Evolutionary conservation across 2,329 filamentous ascomycete species (phyloP), one percentile per base, ranked within the genome.

Genomic region (Furcasterigmium furcatum): DNA sequence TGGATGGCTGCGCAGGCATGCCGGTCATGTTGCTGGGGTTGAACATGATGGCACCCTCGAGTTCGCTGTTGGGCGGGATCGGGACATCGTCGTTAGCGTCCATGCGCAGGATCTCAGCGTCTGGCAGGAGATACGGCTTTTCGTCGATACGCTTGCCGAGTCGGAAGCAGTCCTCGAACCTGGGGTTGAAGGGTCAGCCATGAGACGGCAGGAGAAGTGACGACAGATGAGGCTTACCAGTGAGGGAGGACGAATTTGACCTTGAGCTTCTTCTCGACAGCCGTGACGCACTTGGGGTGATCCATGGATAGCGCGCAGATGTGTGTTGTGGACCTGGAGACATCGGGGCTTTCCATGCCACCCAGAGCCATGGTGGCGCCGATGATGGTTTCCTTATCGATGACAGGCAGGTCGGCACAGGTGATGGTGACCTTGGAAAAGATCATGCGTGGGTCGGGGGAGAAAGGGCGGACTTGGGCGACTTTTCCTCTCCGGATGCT

Each of bases 81-180:
- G 73, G 70, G 40, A 87, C 67, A 21, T 73, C 71, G 42, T 86
- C 67, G 4, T 73, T 67, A 18, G 79, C 68, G 7, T 72, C 68
- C 36, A 72, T 73, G 32, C 72, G 75, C n/a, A 96, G 71, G 27
- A 95, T 87, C 53, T 95, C 89, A 2, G 94, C 88, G 53, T 97
- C 76, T 2, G 94, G 94, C 2, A 97, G 76, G 18, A 81, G 70
- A 60, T 99, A 99, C 1, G 94, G 94, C 7, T 74, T 71, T 63
- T 99, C 94, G 55, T 89, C 87, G 55, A 99, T 96, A 48, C 88
- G 84, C 65, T 90, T 91, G 41, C 92, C 91, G 22, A 99, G 80
- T 65, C 88, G 94, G 55, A 99, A 80, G 66, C 94, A 99, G 62
- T 96, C 92, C 56, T 97, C 92, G 60, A 99, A 96, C 91, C 88